Percentiles rank a stretch among this genome's conserved stretches.
Conservation (phyloP, 176 grass and related monocot genomes). For the Aegilops sharonensis region DNA sequence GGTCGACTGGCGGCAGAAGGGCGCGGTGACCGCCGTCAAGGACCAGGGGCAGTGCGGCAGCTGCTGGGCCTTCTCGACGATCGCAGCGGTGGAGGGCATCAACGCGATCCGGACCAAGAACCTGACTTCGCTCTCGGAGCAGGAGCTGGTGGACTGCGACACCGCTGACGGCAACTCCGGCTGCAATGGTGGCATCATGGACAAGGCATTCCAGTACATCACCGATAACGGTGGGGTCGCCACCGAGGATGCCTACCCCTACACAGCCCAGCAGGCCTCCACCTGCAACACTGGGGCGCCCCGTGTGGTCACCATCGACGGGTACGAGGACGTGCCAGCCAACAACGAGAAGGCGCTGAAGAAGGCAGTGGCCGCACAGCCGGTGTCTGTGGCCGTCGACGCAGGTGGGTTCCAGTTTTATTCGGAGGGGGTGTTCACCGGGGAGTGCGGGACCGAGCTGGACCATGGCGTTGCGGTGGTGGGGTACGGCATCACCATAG, state of each 20-base stretch:
- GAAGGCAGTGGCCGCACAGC: too few species aligned
- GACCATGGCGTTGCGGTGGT: too few species aligned
- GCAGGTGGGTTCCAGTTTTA: too few species aligned
- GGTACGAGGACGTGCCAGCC: too few species aligned
- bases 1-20: constrained; percentile 73
- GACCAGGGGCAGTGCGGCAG: constrained; percentile 88
- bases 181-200: constrained; percentile 54
- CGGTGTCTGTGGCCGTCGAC: too few species aligned
- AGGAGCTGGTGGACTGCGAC: too few species aligned
- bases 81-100: constrained; percentile 78
- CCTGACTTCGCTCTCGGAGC: neutral
- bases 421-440: too few species aligned
- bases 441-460: too few species aligned
- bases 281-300: too few species aligned
- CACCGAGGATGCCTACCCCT: constrained; percentile 33
- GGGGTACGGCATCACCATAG: too few species aligned
- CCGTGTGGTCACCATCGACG: too few species aligned
- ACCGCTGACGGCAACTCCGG: neutral
- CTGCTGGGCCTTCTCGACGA: constrained; percentile 87
- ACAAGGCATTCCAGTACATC: constrained; percentile 61
- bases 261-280: neutral
- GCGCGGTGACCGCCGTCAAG: constrained; percentile 71
- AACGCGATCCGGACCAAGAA: constrained; percentile 55
- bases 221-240: constrained; percentile 33
- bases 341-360: too few species aligned